A percentile compares a stretch with the other conserved stretches of the same genome.
phyloP scores from a whole-genome alignment of 495 filamentous ascomycete species.

The Tuber microsphaerosporum region DNA sequence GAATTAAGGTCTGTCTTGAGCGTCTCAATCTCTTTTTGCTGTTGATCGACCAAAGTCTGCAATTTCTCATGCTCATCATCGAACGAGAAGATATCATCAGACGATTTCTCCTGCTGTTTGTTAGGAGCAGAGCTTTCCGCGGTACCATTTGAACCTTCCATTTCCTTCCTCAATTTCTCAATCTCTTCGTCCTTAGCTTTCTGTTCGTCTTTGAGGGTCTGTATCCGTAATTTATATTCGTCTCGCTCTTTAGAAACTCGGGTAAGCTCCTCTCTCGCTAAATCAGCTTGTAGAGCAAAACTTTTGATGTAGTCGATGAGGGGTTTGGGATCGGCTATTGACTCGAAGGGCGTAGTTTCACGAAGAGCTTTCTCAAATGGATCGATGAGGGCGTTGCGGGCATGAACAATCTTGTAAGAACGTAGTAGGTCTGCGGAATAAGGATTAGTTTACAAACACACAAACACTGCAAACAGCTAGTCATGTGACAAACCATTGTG shows the following conservation, averaged over 20 bases:
- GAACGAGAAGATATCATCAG: slow-evolving; percentile 83
- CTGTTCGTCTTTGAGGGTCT: slow-evolving; percentile 54
- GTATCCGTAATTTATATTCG: slow-evolving; percentile 64
- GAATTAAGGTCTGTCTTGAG: slow-evolving; percentile 56
- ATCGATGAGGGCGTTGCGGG: slow-evolving; percentile 74
- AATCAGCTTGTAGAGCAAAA: slow-evolving; percentile 72
- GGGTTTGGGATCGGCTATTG: slow-evolving; percentile 75
- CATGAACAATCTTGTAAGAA: slow-evolving; percentile 84
- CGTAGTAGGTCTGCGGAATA: slow-evolving; percentile 65
- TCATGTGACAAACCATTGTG: slow-evolving; percentile 60
- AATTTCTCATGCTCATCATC: slow-evolving; percentile 66
- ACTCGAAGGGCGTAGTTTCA: slow-evolving; percentile 83
- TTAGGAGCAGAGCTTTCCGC: slow-evolving; percentile 18
- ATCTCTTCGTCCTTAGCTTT: slow-evolving; percentile 41
- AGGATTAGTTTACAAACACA: slow-evolving; percentile 6
- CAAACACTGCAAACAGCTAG: slow-evolving; percentile 7
- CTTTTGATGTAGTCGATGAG: slow-evolving; percentile 92
- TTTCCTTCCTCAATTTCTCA: slow-evolving; percentile 20
- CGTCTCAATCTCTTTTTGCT: slow-evolving; percentile 58
- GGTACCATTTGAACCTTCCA: slow-evolving; percentile 22
- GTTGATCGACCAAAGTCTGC: slow-evolving; percentile 54
- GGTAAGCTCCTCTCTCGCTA: slow-evolving; percentile 90
- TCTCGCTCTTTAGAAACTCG: slow-evolving; percentile 75
- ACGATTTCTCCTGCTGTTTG: slow-evolving; percentile 33
- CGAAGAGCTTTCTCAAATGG: slow-evolving; percentile 83